These are phyloP conservation scores for Hygrocybe coccinea DNA, from an alignment of 768 basidiomycete species.

Conservation along the genomic window DNA sequence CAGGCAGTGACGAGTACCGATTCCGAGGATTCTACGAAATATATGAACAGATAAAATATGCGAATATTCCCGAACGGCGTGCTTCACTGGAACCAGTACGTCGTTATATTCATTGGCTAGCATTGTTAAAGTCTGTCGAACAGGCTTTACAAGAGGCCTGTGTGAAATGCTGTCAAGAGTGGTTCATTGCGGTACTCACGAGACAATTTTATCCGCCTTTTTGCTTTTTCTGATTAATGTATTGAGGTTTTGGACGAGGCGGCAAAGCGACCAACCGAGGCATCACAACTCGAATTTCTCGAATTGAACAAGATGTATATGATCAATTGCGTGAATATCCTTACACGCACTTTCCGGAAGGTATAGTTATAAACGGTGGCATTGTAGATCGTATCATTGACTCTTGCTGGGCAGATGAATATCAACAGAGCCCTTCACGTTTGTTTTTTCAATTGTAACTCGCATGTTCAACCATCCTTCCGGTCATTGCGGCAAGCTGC, in stretches of 20 bases:
- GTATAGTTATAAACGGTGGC: not conserved
- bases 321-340: not conserved
- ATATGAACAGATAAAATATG: not conserved
- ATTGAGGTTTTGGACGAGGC: constrained; percentile 1
- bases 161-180: not conserved
- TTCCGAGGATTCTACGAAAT: not conserved
- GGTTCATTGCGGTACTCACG: not conserved
- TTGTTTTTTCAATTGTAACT: not conserved
- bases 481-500: not conserved
- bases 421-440: not conserved
- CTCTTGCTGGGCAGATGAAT: not conserved
- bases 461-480: constrained; percentile 3
- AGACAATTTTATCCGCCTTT: not conserved
- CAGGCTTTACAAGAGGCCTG: not conserved
- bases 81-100: not conserved
- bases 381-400: not conserved
- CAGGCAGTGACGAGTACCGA: not conserved
- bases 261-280: not conserved
- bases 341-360: not conserved
- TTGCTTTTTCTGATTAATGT: not conserved
- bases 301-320: not conserved
- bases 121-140: not conserved
- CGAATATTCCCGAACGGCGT: not conserved
- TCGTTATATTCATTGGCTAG: not conserved
- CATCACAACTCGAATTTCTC: not conserved